Evolutionary conservation across 306 rosid species (phyloP), one percentile per base, ranked within the genome.

Genomic region (Quercus wislizeni): DNA sequence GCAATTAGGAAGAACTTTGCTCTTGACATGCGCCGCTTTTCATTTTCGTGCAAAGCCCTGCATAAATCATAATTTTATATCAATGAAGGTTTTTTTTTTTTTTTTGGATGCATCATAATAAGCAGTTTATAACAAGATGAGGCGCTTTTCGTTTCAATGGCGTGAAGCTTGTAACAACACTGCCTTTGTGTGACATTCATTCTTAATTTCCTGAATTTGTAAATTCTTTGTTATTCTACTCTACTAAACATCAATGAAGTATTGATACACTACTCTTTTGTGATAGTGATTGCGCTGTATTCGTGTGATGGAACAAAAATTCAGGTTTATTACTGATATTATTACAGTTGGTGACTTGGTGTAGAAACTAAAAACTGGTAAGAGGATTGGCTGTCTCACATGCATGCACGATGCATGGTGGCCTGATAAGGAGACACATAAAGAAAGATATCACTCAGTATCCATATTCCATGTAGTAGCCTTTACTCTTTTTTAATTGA

Each of bases 21-120:
- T 63, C 88, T 54, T 41, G 98, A 71, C 75, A 85, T 84, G 6
- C 89, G 76, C 8, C 67, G 76, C 5, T 13, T 81, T 6, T 90
- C 94, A 84, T 90, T 88, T 83, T 92, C 97, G 20, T 94, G 97
- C 89, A 94, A 79, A 30, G 97, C 90, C 83, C 97, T 90, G 92
- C 83, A 78, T 23, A 23, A 59, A 59, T 21, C 65, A 59, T 3
- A 25, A 14, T 5, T 25, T 10, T 4, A 63, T 27, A 14, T 10
- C 19, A 25, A 27, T 62, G 28, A 12, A 46, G 3, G 11, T 2
- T 46, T 46, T 11, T 9, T 11, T 46, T 11, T 46, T 10, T 46
- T 8, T 0, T 46, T 11, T 43, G 3, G 52, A 15, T 46, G 15
- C 13, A 46, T 46, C 15, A 46, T 11, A 11, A 46, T 46, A 46